A percentile compares a stretch with the other conserved stretches of the same genome.
Conservation (phyloP, 2,329 filamentous ascomycete species). For the Madurella mycetomatis region DNA sequence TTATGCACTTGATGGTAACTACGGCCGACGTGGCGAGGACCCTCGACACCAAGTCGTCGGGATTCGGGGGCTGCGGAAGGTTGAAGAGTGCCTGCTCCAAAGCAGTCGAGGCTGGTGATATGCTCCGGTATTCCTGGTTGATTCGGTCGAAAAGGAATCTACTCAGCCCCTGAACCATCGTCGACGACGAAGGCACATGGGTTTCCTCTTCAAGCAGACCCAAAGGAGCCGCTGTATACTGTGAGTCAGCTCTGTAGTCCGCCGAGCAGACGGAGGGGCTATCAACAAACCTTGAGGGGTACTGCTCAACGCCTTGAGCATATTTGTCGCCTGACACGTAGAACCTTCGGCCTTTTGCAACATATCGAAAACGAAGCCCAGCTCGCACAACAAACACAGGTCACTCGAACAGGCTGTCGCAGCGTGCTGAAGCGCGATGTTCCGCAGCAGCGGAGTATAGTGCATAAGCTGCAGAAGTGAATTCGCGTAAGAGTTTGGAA, state of each 20-base stretch:
- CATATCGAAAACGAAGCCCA: slow-evolving; percentile 97
- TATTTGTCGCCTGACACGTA: slow-evolving; percentile 93
- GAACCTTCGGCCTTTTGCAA: slow-evolving; percentile 90
- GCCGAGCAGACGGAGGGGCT: neutral
- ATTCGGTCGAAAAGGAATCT: slow-evolving; percentile 83
- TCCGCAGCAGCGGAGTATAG: slow-evolving; percentile 83
- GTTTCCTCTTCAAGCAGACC: slow-evolving; percentile 82
- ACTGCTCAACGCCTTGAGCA: slow-evolving; percentile 82
- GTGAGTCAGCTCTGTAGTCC: slow-evolving; percentile 22
- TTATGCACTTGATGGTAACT: slow-evolving; percentile 74
- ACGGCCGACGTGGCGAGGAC: slow-evolving; percentile 66
- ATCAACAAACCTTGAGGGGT: slow-evolving; percentile 62
- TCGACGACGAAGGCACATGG: slow-evolving; percentile 66
- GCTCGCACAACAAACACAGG: slow-evolving; percentile 82
- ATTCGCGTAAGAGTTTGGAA: slow-evolving; percentile 94
- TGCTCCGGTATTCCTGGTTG: slow-evolving; percentile 67
- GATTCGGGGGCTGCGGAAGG: slow-evolving; percentile 11
- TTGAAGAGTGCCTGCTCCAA: slow-evolving; percentile 61
- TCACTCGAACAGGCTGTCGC: slow-evolving; percentile 80
- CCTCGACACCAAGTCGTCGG: slow-evolving; percentile 31
- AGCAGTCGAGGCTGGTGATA: slow-evolving; percentile 55
- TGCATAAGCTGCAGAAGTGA: slow-evolving; percentile 85
- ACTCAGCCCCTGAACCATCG: slow-evolving; percentile 81
- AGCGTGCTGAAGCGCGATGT: slow-evolving; percentile 82
- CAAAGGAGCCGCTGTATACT: slow-evolving; percentile 57